Evolutionary conservation across 164 flowering plant species (phyloP).

Genomic region (Umbellularia californica): DNA sequence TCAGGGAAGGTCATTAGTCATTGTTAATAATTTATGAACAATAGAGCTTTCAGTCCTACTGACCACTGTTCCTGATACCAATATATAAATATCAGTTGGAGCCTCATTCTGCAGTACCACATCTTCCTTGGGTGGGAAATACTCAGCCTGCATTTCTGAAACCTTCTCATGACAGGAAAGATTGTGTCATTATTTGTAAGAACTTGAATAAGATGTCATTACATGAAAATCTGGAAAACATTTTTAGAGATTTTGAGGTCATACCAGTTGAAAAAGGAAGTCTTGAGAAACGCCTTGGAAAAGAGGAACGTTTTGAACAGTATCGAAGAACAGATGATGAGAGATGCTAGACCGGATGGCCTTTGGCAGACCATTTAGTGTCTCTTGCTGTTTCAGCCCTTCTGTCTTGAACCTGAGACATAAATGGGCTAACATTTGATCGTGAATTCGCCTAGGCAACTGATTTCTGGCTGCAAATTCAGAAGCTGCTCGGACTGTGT

Average conservation of each 20-base stretch:
- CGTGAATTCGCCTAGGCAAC: constrained; percentile 58
- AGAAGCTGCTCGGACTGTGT: constrained; percentile 63
- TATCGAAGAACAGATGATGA: constrained; percentile 61
- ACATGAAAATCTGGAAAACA: background rate
- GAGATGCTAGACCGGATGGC: constrained; percentile 90
- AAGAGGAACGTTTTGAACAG: constrained; percentile 59
- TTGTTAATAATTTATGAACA: background rate
- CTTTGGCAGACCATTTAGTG: constrained; percentile 71
- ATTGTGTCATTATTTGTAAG: background rate
- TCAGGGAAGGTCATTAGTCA: background rate
- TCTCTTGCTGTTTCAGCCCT: constrained; percentile 78
- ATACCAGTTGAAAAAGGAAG: constrained; percentile 90
- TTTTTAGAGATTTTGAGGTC: background rate
- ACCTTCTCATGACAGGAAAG: constrained; percentile 36
- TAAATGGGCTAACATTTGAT: constrained; percentile 84
- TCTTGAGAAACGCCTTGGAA: constrained; percentile 85
- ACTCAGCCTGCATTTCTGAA: constrained; percentile 88
- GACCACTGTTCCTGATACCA: constrained; percentile 91
- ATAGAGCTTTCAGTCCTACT: background rate
- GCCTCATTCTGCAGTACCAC: constrained; percentile 82
- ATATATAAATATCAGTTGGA: constrained; percentile 72
- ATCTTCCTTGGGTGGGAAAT: constrained; percentile 88
- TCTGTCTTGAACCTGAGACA: constrained; percentile 90
- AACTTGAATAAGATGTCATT: background rate
- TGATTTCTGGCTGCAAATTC: constrained; percentile 78